These are phyloP conservation scores for Paramyrothecium sp. DNA, from an alignment of 2,329 filamentous ascomycete genomes.

Conservation along the genomic window DNA sequence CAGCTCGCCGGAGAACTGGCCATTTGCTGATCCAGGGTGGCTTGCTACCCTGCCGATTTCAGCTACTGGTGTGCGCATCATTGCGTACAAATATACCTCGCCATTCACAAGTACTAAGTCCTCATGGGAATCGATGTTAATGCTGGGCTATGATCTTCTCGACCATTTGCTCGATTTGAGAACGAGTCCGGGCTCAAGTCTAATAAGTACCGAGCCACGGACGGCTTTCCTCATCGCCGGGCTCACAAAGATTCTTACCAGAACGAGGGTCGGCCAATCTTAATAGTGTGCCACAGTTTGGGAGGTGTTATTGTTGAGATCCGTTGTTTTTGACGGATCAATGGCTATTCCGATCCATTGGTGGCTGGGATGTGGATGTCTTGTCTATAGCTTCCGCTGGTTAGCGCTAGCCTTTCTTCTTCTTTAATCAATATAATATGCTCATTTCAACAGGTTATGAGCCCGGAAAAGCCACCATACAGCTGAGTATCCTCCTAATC, in stretches of 20 bases:
- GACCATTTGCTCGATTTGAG: not conserved
- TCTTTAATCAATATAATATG: too few species aligned
- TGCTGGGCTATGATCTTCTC: slow-evolving; percentile 4
- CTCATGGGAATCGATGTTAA: slow-evolving; percentile 4
- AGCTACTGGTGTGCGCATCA: not conserved
- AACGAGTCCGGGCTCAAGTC: not conserved
- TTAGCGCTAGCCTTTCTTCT: too few species aligned
- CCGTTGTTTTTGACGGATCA: too few species aligned
- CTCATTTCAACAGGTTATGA: too few species aligned
- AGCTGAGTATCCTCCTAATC: too few species aligned
- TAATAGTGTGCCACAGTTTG: slow-evolving; percentile 3
- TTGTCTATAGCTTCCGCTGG: too few species aligned
- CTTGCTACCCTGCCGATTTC: slow-evolving; percentile 1
- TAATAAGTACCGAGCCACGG: not conserved
- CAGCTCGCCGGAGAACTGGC: slow-evolving; percentile 1
- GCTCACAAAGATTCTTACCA: too few species aligned
- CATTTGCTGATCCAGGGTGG: slow-evolving; percentile 2
- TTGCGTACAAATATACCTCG: slow-evolving; percentile 1
- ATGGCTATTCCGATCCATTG: too few species aligned
- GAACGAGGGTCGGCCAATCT: not conserved
- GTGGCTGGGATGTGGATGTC: too few species aligned
- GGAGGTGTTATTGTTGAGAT: slow-evolving; percentile 3
- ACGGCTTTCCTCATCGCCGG: not conserved
- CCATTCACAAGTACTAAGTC: not conserved
- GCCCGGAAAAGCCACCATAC: too few species aligned